A percentile compares a stretch with the other conserved stretches of the same genome.
Conservation (phyloP, 805 yeast species). For the Yarrowia bubula region DNA sequence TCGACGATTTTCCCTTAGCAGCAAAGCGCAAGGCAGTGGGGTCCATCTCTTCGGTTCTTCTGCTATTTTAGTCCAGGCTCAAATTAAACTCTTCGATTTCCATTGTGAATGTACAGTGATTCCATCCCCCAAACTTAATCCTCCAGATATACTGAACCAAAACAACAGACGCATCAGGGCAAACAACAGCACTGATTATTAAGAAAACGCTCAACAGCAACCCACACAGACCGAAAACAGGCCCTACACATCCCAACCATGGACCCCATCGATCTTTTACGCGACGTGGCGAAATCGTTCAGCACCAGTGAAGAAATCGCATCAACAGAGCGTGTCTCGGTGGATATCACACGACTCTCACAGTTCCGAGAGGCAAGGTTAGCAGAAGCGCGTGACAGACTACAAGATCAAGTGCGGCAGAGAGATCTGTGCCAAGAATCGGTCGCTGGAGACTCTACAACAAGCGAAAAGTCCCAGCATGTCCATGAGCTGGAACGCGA, state of each 20-base stretch:
- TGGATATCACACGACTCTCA: not conserved
- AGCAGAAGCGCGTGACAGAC: constrained; percentile 21
- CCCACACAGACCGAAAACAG: too few species aligned
- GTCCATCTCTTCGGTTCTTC: too few species aligned
- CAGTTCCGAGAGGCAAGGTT: constrained; percentile 5
- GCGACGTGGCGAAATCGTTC: constrained; percentile 18
- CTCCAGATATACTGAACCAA: not conserved
- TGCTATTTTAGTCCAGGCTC: too few species aligned
- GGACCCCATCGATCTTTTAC: constrained; percentile 17
- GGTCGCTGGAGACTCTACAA: constrained; percentile 27
- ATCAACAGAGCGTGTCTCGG: constrained; percentile 3
- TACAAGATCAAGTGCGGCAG: constrained; percentile 32
- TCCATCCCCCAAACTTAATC: not conserved
- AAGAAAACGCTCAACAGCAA: too few species aligned
- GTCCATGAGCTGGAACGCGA: constrained; percentile 34
- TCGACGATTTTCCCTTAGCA: not conserved
- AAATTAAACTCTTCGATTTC: not conserved
- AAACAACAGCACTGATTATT: not conserved
- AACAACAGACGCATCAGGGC: not conserved
- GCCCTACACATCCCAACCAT: not conserved
- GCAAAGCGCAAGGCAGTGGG: not conserved
- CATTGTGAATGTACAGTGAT: not conserved
- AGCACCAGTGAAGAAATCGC: constrained; percentile 20
- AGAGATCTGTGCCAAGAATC: constrained; percentile 32
- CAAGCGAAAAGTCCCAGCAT: constrained; percentile 30